A percentile compares a stretch with the other conserved stretches of the same genome.
phyloP scores from a whole-genome alignment of 495 filamentous ascomycete species.

The Aspergillus egyptiacus region DNA sequence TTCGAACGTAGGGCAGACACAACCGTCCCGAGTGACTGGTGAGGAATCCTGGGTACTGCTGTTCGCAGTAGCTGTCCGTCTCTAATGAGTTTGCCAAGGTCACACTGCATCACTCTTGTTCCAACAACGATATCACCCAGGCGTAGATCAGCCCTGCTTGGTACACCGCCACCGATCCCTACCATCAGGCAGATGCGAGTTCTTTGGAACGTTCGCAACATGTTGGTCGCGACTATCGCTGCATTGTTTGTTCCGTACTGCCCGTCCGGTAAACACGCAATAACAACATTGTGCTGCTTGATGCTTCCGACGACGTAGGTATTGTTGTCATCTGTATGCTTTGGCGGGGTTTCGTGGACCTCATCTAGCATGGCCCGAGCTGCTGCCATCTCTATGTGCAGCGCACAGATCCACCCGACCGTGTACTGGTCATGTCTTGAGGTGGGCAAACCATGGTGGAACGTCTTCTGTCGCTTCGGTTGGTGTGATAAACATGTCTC shows the following conservation, averaged over 20 bases:
- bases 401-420: conserved; percentile 34
- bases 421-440: conserved; percentile 20
- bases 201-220: conserved; percentile 21
- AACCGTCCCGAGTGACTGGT: conserved; percentile 6
- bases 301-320: conserved; percentile 28
- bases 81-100: conserved; percentile 31
- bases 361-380: conserved; percentile 29
- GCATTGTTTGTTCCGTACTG: conserved; percentile 21
- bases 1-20: conserved; percentile 21
- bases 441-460: neutral
- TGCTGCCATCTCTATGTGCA: conserved; percentile 31
- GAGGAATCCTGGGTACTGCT: neutral
- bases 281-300: conserved; percentile 38
- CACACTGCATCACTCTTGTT: conserved; percentile 38
- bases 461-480: neutral
- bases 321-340: conserved; percentile 21
- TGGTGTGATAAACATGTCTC: neutral
- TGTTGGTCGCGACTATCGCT: conserved; percentile 16
- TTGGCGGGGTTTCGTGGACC: conserved; percentile 17
- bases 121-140: conserved; percentile 32
- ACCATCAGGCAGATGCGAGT: conserved; percentile 31
- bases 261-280: conserved; percentile 37
- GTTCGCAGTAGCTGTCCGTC: conserved; percentile 16
- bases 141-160: conserved; percentile 19
- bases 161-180: conserved; percentile 28